phyloP scores from a whole-genome alignment of 208 protist genomes.

The Acanthamoeba divionensis region DNA sequence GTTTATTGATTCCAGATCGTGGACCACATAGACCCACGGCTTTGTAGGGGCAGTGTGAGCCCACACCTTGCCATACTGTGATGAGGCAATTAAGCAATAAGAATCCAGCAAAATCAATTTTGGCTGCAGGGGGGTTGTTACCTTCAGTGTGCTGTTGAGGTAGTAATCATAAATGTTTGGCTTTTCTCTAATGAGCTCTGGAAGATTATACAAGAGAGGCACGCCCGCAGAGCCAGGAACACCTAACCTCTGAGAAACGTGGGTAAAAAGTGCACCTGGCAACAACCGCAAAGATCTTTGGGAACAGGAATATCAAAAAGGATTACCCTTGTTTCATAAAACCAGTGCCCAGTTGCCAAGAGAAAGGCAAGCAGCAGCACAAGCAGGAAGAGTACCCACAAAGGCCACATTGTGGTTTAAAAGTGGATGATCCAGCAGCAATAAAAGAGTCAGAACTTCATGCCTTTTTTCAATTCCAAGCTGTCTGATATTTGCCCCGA shows the following conservation, averaged over 20 bases:
- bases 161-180: background rate
- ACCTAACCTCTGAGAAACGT: background rate
- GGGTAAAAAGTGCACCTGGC: too few species aligned
- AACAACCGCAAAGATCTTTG: too few species aligned
- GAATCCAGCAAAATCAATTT: background rate
- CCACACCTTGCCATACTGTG: background rate
- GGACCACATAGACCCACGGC: slow-evolving; percentile 12
- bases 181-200: background rate
- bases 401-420: background rate
- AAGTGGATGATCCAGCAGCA: background rate
- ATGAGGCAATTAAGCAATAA: too few species aligned
- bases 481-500: too few species aligned
- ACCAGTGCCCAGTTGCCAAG: background rate
- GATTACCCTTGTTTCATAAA: background rate
- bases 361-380: background rate
- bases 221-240: background rate
- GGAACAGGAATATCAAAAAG: too few species aligned
- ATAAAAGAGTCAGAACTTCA: background rate
- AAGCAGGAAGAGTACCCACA: background rate
- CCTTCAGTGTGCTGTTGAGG: background rate
- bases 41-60: background rate
- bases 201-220: background rate
- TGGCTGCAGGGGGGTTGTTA: background rate
- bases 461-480: too few species aligned
- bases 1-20: background rate